These are phyloP conservation scores for Nicotiana otophora DNA, from an alignment of 257 asterid genomes.

Conservation along the genomic window DNA sequence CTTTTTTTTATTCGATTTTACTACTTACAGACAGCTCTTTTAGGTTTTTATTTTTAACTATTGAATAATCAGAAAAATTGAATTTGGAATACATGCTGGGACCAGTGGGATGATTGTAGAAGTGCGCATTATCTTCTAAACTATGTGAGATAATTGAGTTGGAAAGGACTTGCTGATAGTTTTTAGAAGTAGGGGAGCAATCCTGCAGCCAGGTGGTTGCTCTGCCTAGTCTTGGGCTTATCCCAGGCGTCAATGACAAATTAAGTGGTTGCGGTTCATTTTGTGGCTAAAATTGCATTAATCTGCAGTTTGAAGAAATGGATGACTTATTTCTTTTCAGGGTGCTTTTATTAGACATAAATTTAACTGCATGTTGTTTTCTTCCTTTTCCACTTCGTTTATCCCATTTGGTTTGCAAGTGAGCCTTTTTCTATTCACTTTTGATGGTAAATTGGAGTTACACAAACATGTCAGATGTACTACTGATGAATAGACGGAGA, in stretches of 20 bases:
- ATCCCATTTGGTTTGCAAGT: not conserved
- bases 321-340: not conserved
- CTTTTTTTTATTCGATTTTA: not conserved
- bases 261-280: not conserved
- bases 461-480: not conserved
- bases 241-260: not conserved
- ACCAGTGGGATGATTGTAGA: not conserved
- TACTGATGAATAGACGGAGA: not conserved
- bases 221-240: not conserved
- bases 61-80: not conserved
- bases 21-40: not conserved
- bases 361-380: not conserved
- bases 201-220: not conserved
- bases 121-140: not conserved
- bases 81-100: not conserved
- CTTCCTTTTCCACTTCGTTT: not conserved
- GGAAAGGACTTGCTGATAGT: not conserved
- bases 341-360: not conserved
- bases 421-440: slow-evolving; percentile 2
- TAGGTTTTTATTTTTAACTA: not conserved
- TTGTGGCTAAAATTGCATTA: slow-evolving; percentile 6
- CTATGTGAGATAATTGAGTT: slow-evolving; percentile 1
- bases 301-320: slow-evolving; percentile 3
- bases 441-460: not conserved
- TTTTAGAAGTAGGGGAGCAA: not conserved